Base-by-base conservation (phyloP, 78 protist species). In the Dictyostelium intermedium region DNA sequence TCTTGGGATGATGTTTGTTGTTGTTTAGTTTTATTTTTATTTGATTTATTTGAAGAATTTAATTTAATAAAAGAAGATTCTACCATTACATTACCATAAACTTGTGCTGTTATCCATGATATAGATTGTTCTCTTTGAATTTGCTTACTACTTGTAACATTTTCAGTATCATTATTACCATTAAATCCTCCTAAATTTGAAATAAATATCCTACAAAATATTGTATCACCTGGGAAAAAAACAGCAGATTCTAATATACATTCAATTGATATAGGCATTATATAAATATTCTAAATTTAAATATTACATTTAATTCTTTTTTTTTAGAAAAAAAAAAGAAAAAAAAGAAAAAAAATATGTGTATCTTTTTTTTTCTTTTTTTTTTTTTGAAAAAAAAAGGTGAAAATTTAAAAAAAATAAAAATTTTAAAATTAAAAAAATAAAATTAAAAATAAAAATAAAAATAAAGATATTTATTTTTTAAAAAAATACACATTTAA, bases 211-310 rank as follows among this genome's bases (percentile, higher is more conserved):
- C 94, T 79, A 89, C 94, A 89, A 47, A 89, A 89, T 11, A 89
- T 14, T 45, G 94, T 89, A 80, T 89, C 94, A 80, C 94, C 94
- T 5, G 94, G 94, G 45, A 89, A 81, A 47, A 81, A 89, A 23
- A 89, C 94, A 34, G 94, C 94, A 20, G 94, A 89, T 35, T 89
- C 94, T 69, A 89, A 69, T 30, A 89, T 61, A 89, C 94, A 89
- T 80, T 89, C 94, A 23, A 89, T 72, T 72, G 79, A 72, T 34
- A 72, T 72, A 3, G 79, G 79, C 79, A 72, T 72, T 66, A 66
- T 66, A 20, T 56, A 14, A 25, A 20, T 56, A 14, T 56, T 10
- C 7, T 45, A 8, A 8, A 2, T 45, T 45, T 45, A 8, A 5
- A 5, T 10, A 14, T 56, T 56, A 56, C 61, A 50, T 50, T 50